phyloP scores from a whole-genome alignment of 371 early-diverging fungal genomes.

The Sporodiniella umbellata region DNA sequence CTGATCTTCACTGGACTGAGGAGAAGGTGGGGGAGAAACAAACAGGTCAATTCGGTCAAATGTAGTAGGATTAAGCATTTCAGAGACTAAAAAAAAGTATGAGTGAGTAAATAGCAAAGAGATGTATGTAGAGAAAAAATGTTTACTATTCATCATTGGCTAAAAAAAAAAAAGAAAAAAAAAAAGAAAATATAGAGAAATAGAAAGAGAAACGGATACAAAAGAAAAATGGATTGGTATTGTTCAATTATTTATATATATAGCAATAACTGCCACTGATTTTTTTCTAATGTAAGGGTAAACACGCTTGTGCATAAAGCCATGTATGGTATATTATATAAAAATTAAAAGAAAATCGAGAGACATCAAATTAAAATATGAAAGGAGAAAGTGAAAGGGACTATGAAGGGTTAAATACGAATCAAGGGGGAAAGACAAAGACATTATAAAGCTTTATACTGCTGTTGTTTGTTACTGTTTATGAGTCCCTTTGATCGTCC shows the following conservation, averaged over 20 bases:
- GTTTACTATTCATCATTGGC: too few species aligned
- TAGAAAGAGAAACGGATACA: too few species aligned
- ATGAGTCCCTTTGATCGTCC: constrained; percentile 1
- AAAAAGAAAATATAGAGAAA: not conserved
- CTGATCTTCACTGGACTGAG: constrained; percentile 7
- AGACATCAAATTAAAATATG: constrained; percentile 3
- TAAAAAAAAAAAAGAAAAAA: constrained; percentile 1
- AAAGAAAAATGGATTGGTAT: too few species aligned
- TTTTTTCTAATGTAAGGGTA: not conserved
- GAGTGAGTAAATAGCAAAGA: not conserved
- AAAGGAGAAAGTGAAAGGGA: not conserved
- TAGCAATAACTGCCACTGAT: not conserved
- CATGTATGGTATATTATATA: not conserved
- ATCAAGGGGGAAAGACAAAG: not conserved
- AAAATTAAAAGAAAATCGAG: not conserved
- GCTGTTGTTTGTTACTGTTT: constrained; percentile 3
- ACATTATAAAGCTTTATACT: not conserved
- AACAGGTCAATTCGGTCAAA: constrained; percentile 18
- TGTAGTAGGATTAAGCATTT: constrained; percentile 41
- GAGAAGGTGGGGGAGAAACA: constrained; percentile 38
- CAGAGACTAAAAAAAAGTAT: constrained; percentile 26
- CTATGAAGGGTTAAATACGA: not conserved
- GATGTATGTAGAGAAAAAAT: not conserved
- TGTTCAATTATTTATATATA: not conserved
- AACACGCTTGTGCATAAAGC: not conserved